Base-by-base conservation (phyloP, 2,329 filamentous ascomycete species). In the Ceratocystis papillata region DNA sequence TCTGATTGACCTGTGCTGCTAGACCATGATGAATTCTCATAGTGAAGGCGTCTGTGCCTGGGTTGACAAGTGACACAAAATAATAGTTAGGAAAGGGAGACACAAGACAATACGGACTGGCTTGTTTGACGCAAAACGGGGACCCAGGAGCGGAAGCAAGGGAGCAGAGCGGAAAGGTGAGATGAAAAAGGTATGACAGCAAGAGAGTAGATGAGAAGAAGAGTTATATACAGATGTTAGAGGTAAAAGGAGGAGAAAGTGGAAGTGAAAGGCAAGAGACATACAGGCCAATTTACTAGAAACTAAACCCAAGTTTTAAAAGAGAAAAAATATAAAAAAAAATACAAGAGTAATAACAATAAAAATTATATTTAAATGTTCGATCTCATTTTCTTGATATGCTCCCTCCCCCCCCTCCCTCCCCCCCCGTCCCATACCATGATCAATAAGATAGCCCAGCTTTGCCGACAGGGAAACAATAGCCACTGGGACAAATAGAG, bases 361-460 rank as follows among this genome's bases (percentile, higher is more conserved):
- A 10, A 37, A 41, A 12, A 4, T 41, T 4, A 12, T 15, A 12
- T 41, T 41, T 41, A 41, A 41, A 41, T 4, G 10, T 12, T 4
- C 3, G 12, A 41, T 10, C 12, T 41, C 37, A 15, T 41, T 41
- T 41, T 41, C 37, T 10, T 41, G 37, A 41, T 41, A 20, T 30
- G 22, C 6, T 33, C 5, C 53, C 10, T 55, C 7, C 17, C 22
- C 5, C 17, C 10, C 5, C 22, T 12, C 10, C 25, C 25, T 3
- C 25, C 10, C 2, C 53, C 12, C 53, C 53, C 25, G 30, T 30
- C 53, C 53, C 53, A 57, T 57, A 10, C 53, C 53, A 57, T 57
- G 53, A 28, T 57, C 53, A 57, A 57, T 57, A 57, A 33, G 28
- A 30, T 28, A 28, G 53, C 53, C 53, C 53, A 57, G 53, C 28